These are phyloP conservation scores for Medicago arabica DNA, from an alignment of 306 rosid species.

Conservation along the genomic window DNA sequence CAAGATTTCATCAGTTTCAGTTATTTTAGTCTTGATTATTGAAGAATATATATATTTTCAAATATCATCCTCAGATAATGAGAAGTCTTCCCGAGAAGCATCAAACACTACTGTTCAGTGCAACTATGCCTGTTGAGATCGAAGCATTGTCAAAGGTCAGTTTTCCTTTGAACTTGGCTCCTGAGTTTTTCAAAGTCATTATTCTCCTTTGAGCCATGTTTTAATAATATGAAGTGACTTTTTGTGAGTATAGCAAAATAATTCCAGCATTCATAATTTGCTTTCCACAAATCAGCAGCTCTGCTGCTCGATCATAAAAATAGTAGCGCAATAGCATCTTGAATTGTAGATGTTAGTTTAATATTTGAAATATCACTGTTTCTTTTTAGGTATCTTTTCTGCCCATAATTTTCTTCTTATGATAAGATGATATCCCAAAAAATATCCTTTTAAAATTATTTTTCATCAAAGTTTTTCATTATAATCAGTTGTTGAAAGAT, in stretches of 20 bases:
- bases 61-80: slow-evolving; percentile 66
- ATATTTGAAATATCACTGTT: not conserved
- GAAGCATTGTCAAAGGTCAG: slow-evolving; percentile 79
- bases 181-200: not conserved
- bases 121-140: slow-evolving; percentile 91
- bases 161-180: slow-evolving; percentile 34
- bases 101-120: slow-evolving; percentile 87
- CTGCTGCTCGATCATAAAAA: slow-evolving; percentile 21
- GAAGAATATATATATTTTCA: slow-evolving; percentile 34
- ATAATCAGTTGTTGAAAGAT: slow-evolving; percentile 6
- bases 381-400: not conserved
- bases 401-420: slow-evolving; percentile 3
- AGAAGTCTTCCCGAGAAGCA: slow-evolving; percentile 78
- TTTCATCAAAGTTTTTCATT: slow-evolving; percentile 28
- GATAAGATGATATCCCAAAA: not conserved
- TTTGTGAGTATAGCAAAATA: slow-evolving; percentile 19
- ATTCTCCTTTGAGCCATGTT: slow-evolving; percentile 22
- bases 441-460: slow-evolving; percentile 17
- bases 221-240: slow-evolving; percentile 21
- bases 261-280: slow-evolving; percentile 19
- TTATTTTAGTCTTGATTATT: slow-evolving; percentile 14
- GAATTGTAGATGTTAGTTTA: slow-evolving; percentile 1
- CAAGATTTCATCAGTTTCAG: slow-evolving; percentile 31
- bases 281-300: slow-evolving; percentile 13
- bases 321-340: slow-evolving; percentile 24